Evolutionary conservation across 1,139 yeast species (phyloP), one percentile per base, ranked within the genome.

Genomic region (Suhomyces taliae): DNA sequence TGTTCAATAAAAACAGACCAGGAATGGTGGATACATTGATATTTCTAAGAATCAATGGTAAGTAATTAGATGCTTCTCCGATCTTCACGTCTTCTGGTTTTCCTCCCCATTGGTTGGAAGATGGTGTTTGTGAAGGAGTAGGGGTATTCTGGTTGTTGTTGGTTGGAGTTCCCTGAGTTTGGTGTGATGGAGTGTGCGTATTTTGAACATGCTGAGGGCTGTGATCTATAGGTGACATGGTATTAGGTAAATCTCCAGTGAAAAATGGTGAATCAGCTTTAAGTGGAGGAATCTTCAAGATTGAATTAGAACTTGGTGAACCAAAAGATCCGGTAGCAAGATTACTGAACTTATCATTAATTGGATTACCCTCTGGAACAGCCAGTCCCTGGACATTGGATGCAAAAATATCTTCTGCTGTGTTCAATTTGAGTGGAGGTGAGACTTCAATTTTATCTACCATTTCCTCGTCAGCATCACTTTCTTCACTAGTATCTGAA

Each of bases 1-100:
- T 74, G 33, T 69, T 66, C 40, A 71, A 55, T 36, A 81, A 63
- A 52, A 79, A 82, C 11, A 63, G 59, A 12, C 70, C 67, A 0
- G 91, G 90, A 11, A 85, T 79, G 0, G 86, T 77, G 35, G 76
- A 70, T 0, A 83, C 70, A 34, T 87, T 83, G 48, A 85, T 78
- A 40, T 83, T 81, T 47, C 90, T 65, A 36, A 85, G 61, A 15
- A 85, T 72, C 60, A 85, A 80, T 1, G 90, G 90, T 35, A 85
- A 62, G 59, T 83, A 82, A 54, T 82, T 84, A 1, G 78, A 68
- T 0, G 79, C 68, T 46, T 74, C 79, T 1, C 67, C 55, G 7
- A 59, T 54, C 15, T 48, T 52, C 11, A 44, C 12, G 33, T 48
- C 48, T 4, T 48, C 49, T 9, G 39, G 12, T 32, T 41, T 44